These are phyloP conservation scores for Tylopilus intermedius DNA, from an alignment of 768 basidiomycete species.

Conservation along the genomic window DNA sequence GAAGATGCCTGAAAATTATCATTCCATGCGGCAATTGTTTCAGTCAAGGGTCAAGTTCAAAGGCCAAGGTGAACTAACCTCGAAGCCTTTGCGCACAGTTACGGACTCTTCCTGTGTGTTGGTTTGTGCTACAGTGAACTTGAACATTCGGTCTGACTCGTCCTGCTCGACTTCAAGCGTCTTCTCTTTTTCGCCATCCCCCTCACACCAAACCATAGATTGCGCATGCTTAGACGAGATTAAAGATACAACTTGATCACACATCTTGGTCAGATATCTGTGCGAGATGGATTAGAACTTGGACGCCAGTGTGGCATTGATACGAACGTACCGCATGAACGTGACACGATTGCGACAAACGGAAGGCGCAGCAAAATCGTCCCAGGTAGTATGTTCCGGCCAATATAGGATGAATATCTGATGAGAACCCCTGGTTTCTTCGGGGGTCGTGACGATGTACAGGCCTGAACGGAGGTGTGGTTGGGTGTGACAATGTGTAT, in stretches of 20 bases:
- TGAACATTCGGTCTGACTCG: constrained; percentile 44
- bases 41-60: background rate
- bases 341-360: constrained; percentile 51
- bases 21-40: background rate
- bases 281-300: background rate
- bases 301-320: background rate
- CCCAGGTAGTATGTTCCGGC: constrained; percentile 59
- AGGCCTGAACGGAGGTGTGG: constrained; percentile 21
- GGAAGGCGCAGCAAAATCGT: constrained; percentile 41
- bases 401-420: constrained; percentile 51
- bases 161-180: constrained; percentile 35
- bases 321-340: constrained; percentile 49
- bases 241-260: constrained; percentile 50
- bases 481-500: background rate
- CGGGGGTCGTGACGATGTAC: constrained; percentile 14
- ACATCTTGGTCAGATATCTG: constrained; percentile 57
- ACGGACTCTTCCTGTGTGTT: constrained; percentile 53
- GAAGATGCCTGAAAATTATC: constrained; percentile 7
- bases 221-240: constrained; percentile 45
- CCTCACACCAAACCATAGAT: constrained; percentile 42
- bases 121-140: constrained; percentile 51
- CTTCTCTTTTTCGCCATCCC: constrained; percentile 27
- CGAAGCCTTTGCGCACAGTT: constrained; percentile 39
- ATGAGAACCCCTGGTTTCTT: constrained; percentile 2
- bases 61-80: constrained; percentile 27